phyloP scores from a whole-genome alignment of 1,284 basidiomycete species.

The Ceratobasidium sp. region DNA sequence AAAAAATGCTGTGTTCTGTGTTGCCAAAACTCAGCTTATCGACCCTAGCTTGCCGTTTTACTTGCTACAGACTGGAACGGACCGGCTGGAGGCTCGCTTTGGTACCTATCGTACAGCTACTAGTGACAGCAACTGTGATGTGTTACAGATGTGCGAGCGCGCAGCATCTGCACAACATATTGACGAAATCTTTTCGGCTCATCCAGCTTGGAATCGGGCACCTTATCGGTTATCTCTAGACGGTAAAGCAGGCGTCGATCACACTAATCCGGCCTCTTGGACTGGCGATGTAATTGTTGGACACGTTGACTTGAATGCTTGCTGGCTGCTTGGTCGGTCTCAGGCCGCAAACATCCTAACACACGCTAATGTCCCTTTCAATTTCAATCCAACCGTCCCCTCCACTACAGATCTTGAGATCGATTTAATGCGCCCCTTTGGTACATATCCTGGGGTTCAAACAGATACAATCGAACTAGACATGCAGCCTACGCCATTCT shows the following conservation, averaged over 20 bases:
- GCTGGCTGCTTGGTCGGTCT: constrained; percentile 38
- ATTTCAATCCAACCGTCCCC: background rate
- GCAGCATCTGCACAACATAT: constrained; percentile 1
- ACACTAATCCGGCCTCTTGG: constrained; percentile 51
- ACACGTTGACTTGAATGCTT: constrained; percentile 18
- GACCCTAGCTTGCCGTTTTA: constrained; percentile 49
- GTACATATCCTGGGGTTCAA: constrained; percentile 7
- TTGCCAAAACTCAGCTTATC: constrained; percentile 53
- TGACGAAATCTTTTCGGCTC: constrained; percentile 6
- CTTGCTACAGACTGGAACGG: constrained; percentile 51
- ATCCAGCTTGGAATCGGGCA: constrained; percentile 24
- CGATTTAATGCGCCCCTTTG: constrained; percentile 21
- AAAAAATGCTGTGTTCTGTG: constrained; percentile 53
- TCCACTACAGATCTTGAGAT: background rate
- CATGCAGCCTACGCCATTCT: background rate
- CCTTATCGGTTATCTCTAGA: constrained; percentile 17
- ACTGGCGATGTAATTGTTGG: constrained; percentile 45
- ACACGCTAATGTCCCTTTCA: background rate
- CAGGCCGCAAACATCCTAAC: constrained; percentile 8
- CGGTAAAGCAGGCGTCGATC: constrained; percentile 45
- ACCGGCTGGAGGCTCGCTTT: constrained; percentile 52
- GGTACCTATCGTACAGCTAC: constrained; percentile 47
- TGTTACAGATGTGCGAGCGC: constrained; percentile 3
- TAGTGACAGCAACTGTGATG: constrained; percentile 24
- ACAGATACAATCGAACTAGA: background rate